Conservation (phyloP, 352 stramenopile species). For the Phytophthora europaea region DNA sequence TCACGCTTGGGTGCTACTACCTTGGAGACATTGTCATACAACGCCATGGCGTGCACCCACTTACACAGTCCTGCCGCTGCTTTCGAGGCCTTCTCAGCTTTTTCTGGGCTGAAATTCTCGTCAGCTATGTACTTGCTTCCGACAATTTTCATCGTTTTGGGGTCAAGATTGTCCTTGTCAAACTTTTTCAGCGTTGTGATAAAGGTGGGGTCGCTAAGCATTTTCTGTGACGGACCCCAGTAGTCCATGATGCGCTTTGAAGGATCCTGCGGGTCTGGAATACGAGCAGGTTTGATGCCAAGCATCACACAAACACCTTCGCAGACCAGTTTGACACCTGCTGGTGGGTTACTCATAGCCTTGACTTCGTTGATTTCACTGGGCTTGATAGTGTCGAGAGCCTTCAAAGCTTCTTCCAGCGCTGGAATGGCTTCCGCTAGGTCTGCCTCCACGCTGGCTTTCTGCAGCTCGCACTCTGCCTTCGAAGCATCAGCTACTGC, state of each 20-base stretch:
- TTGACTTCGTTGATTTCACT: slow-evolving; percentile 96
- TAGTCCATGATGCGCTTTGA: slow-evolving; percentile 97
- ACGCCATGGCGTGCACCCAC: slow-evolving; percentile 94
- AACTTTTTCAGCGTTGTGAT: slow-evolving; percentile 94
- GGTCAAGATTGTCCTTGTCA: slow-evolving; percentile 90
- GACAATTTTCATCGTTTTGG: slow-evolving; percentile 92
- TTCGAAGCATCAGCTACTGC: slow-evolving; percentile 86
- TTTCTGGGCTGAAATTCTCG: slow-evolving; percentile 93
- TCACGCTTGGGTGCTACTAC: slow-evolving; percentile 94
- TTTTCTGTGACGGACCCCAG: slow-evolving; percentile 95
- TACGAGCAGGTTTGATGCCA: slow-evolving; percentile 92
- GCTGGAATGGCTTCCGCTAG: slow-evolving; percentile 95
- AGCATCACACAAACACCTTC: slow-evolving; percentile 97
- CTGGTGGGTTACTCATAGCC: slow-evolving; percentile 93
- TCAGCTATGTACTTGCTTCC: slow-evolving; percentile 92
- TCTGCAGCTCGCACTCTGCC: slow-evolving; percentile 91
- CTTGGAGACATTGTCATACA: slow-evolving; percentile 95
- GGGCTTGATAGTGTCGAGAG: slow-evolving; percentile 93
- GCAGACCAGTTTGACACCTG: slow-evolving; percentile 94
- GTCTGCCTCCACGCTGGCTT: slow-evolving; percentile 89
- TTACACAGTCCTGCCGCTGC: slow-evolving; percentile 94
- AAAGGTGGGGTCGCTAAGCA: slow-evolving; percentile 94
- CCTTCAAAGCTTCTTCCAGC: slow-evolving; percentile 94
- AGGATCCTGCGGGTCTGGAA: slow-evolving; percentile 92
- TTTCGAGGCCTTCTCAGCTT: slow-evolving; percentile 94